Percentiles rank a stretch among this genome's conserved stretches.
Evolutionary conservation across 768 basidiomycete species (phyloP).

Genomic region (Amylocystis lapponica): DNA sequence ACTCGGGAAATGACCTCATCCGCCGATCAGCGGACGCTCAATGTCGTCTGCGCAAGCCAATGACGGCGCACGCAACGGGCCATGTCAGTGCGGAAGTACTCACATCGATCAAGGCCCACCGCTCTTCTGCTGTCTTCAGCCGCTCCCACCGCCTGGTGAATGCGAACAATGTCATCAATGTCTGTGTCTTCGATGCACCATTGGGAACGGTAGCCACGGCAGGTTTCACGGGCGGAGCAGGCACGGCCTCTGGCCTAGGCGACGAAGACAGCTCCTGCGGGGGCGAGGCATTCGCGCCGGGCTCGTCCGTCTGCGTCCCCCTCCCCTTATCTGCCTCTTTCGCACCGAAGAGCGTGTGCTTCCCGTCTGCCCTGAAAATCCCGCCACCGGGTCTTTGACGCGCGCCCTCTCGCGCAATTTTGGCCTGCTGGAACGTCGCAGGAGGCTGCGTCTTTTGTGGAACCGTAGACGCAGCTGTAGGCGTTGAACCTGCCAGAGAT

Average conservation of each 20-base stretch:
- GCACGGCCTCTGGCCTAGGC: no score
- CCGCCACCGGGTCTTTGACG: constrained; percentile 55
- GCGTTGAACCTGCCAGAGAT: constrained; percentile 2
- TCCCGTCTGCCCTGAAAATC: constrained; percentile 62
- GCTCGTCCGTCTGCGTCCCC: background rate
- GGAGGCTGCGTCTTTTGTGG: constrained; percentile 15
- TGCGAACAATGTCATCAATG: constrained; percentile 48
- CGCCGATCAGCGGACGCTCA: no score
- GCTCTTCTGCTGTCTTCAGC: constrained; percentile 32
- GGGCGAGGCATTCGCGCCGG: background rate
- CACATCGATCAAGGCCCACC: constrained; percentile 58
- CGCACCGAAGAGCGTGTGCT: constrained; percentile 48
- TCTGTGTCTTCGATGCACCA: constrained; percentile 30
- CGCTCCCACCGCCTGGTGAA: constrained; percentile 59
- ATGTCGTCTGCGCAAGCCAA: no score
- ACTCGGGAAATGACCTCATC: no score
- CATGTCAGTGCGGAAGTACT: constrained; percentile 16
- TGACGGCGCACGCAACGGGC: background rate
- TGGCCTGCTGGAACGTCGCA: constrained; percentile 51
- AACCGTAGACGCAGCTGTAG: constrained; percentile 2
- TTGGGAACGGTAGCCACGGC: no score
- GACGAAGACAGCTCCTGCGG: no score
- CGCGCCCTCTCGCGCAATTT: constrained; percentile 36
- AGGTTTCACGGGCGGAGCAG: no score
- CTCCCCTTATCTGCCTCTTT: background rate